Base-by-base conservation (phyloP, 2,329 filamentous ascomycete genomes). In the Colletotrichum zoysiae region DNA sequence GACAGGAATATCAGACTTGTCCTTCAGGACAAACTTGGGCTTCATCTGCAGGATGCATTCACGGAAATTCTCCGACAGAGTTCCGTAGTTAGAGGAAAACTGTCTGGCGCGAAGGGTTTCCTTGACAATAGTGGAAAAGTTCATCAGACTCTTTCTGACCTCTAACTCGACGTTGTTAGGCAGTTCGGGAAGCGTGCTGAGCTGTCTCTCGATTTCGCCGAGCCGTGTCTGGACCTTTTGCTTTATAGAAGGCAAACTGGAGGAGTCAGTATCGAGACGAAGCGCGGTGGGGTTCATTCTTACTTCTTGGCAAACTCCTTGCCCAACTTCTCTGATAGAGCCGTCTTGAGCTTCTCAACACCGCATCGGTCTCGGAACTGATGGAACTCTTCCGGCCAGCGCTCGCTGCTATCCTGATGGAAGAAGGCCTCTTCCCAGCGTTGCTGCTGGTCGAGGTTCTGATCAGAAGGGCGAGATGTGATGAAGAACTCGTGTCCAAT, bases 401-500 rank as follows among this genome's bases (percentile, higher is more conserved):
- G 76, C 1, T 82, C 78, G 65, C 78, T 74, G 2, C 75, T 76
- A 20, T 80, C 73, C 1, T 80, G 77, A 16, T 85, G 82, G 67
- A 90, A 90, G 55, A 89, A 85, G 0, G 80, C 76, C 16, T 87
- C 84, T 63, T 90, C 88, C 82, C 84, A 88, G 2, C 79, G 80
- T 9, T 81, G 82, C 3, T 88, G 83, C n/a, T 85, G 81, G 2
- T 87, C 86, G 0, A 91, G 82, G 0, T 85, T 81, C 61, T 89
- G 85, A 0, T 81, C 83, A 38, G 88, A 87, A 3, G 91, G 91
- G 1, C 92, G 89, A 0, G 91, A 93, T 0, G 95, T 93, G 11
- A 93, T 89, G 73, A 91, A 97, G 77, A 95, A 97, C 0, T 92
- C 93, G n/a, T 93, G 86, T 0, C 90, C 91, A 0, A 95, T 87